These are phyloP conservation scores for Dictyostelium capitatum DNA, from an alignment of 78 protist species.

Conservation along the genomic window DNA sequence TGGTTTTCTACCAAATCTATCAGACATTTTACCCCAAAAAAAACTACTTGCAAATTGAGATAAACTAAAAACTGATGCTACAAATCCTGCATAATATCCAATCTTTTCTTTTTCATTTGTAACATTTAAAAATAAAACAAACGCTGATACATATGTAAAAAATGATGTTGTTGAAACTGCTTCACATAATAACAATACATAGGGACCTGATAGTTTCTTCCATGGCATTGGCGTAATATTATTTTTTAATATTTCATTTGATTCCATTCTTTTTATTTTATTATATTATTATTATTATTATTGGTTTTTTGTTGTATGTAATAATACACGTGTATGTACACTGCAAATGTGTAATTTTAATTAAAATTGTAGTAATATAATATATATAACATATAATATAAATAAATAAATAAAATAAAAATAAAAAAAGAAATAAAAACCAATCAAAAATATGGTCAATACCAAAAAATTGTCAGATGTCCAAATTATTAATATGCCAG, in stretches of 20 bases:
- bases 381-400: too few species aligned
- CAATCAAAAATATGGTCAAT: too few species aligned
- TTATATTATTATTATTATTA: too few species aligned
- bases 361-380: too few species aligned
- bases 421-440: too few species aligned
- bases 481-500: too few species aligned
- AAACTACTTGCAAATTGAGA: conserved; percentile 53
- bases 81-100: conserved; percentile 59
- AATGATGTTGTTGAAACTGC: conserved; percentile 53
- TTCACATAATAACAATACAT: conserved; percentile 48
- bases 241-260: background rate
- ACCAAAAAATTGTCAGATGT: too few species aligned
- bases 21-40: conserved; percentile 77
- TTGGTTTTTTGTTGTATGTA: too few species aligned
- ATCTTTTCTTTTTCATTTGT: conserved; percentile 21
- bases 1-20: conserved; percentile 61
- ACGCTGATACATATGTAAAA: conserved; percentile 40
- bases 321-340: too few species aligned
- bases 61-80: conserved; percentile 44
- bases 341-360: too few species aligned
- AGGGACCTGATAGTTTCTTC: conserved; percentile 32
- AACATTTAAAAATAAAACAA: conserved; percentile 19
- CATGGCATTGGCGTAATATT: conserved; percentile 18
- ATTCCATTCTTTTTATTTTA: too few species aligned
- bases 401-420: too few species aligned